A percentile compares a stretch with the other conserved stretches of the same genome.
Conservation (phyloP, 176 grass and related monocot species). For the Carex kokanica region DNA sequence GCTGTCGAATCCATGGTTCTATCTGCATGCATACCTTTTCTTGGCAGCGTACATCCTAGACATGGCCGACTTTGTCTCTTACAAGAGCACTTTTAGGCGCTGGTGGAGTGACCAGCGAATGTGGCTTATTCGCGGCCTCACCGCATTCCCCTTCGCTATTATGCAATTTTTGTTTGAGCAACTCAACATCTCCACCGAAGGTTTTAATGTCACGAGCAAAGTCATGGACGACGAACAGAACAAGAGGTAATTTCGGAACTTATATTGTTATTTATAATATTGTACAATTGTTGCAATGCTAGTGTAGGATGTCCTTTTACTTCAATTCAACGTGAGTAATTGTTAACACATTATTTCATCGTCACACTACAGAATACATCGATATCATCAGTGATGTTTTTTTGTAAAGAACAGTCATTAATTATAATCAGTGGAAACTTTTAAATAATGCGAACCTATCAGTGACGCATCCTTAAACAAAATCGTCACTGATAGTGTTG, state of each 20-base stretch:
- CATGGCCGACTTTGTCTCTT: conserved; percentile 28
- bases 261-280: not conserved
- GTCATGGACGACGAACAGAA: conserved; percentile 31
- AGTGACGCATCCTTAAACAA: too few species aligned
- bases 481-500: too few species aligned
- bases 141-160: conserved; percentile 2
- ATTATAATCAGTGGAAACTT: too few species aligned
- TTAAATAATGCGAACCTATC: too few species aligned
- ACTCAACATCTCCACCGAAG: conserved; percentile 12
- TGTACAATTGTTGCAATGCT: not conserved
- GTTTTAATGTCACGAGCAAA: conserved; percentile 36
- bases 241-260: not conserved
- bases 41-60: conserved; percentile 29
- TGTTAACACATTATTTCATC: too few species aligned
- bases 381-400: too few species aligned
- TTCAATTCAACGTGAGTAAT: too few species aligned
- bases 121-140: conserved; percentile 21
- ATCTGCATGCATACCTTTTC: conserved; percentile 44
- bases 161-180: conserved; percentile 4
- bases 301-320: too few species aligned
- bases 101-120: conserved; percentile 25
- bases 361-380: too few species aligned
- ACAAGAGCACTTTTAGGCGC: conserved; percentile 3
- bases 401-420: too few species aligned
- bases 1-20: conserved; percentile 40